phyloP scores from a whole-genome alignment of 768 basidiomycete species.

The Tricholoma saponaceum region DNA sequence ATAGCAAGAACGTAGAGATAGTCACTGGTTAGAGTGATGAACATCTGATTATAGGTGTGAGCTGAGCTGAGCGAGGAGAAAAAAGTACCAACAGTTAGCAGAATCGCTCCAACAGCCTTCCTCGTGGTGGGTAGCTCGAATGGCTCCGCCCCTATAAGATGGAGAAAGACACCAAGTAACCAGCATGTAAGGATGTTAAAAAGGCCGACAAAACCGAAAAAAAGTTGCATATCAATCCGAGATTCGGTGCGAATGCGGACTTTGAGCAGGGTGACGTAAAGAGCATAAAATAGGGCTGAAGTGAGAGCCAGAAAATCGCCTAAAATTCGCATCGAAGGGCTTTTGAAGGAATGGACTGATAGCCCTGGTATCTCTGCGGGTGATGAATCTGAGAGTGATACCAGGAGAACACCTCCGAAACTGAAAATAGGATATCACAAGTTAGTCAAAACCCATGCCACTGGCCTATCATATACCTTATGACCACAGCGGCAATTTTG shows the following conservation, averaged over 20 bases:
- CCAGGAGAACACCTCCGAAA: slow-evolving; percentile 79
- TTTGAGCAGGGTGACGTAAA: slow-evolving; percentile 80
- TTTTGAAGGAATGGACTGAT: slow-evolving; percentile 10
- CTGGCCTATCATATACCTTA: slow-evolving; percentile 51
- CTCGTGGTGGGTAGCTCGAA: slow-evolving; percentile 56
- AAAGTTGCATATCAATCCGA: slow-evolving; percentile 80
- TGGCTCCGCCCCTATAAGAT: slow-evolving; percentile 57
- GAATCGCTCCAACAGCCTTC: slow-evolving; percentile 27
- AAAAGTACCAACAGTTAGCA: slow-evolving; percentile 32
- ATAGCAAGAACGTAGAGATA: slow-evolving; percentile 86
- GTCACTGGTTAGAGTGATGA: slow-evolving; percentile 79
- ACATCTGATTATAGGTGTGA: slow-evolving; percentile 49
- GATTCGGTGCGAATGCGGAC: slow-evolving; percentile 71
- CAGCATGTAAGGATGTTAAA: slow-evolving; percentile 68
- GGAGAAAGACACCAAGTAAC: slow-evolving; percentile 68
- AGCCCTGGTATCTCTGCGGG: background rate
- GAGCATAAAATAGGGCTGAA: slow-evolving; percentile 73
- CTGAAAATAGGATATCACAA: slow-evolving; percentile 32
- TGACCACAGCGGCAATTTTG: slow-evolving; percentile 74
- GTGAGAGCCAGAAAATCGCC: slow-evolving; percentile 83
- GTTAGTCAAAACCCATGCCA: background rate
- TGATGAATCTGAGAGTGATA: slow-evolving; percentile 80
- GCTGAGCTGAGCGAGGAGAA: background rate
- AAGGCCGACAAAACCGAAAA: slow-evolving; percentile 84
- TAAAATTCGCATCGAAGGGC: slow-evolving; percentile 39